Evolutionary conservation across 176 grass and related monocot genomes (phyloP).

Genomic region (Oryza glumipatula): DNA sequence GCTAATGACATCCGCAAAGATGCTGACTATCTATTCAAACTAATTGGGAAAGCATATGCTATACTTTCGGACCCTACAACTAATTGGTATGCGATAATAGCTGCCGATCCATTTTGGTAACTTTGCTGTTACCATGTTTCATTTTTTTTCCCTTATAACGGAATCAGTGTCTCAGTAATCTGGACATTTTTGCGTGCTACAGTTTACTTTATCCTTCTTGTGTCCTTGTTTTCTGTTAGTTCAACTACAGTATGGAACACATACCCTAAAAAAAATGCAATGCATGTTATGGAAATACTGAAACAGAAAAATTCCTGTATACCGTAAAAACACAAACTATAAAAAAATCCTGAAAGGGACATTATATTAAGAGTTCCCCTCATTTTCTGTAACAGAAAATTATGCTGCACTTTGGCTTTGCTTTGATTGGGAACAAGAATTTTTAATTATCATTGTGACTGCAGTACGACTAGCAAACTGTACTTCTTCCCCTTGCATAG

Average conservation of each 20-base stretch:
- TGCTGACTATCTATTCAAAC: slow-evolving; percentile 87
- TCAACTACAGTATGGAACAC: slow-evolving; percentile 8
- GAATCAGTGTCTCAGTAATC: neutral
- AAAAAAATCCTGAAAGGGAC: neutral
- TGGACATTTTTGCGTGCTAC: neutral
- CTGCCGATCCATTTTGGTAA: slow-evolving; percentile 15
- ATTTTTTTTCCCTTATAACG: slow-evolving; percentile 11
- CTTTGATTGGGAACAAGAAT: neutral
- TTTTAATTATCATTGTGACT: neutral
- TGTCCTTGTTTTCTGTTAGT: neutral
- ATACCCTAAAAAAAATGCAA: neutral
- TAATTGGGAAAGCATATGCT: slow-evolving; percentile 89
- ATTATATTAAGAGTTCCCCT: neutral
- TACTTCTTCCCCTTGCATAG: neutral
- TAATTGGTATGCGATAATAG: slow-evolving; percentile 48
- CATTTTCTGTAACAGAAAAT: neutral
- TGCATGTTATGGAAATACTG: neutral
- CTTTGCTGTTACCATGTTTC: slow-evolving; percentile 13
- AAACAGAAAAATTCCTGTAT: neutral
- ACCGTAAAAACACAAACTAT: neutral
- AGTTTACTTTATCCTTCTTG: neutral
- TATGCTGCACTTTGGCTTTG: neutral
- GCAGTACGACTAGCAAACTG: neutral
- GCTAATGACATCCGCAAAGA: slow-evolving; percentile 60
- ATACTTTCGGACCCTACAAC: slow-evolving; percentile 71